These are phyloP conservation scores for Cladophialophora exuberans DNA, from an alignment of 2,329 filamentous ascomycete species.

Conservation along the genomic window DNA sequence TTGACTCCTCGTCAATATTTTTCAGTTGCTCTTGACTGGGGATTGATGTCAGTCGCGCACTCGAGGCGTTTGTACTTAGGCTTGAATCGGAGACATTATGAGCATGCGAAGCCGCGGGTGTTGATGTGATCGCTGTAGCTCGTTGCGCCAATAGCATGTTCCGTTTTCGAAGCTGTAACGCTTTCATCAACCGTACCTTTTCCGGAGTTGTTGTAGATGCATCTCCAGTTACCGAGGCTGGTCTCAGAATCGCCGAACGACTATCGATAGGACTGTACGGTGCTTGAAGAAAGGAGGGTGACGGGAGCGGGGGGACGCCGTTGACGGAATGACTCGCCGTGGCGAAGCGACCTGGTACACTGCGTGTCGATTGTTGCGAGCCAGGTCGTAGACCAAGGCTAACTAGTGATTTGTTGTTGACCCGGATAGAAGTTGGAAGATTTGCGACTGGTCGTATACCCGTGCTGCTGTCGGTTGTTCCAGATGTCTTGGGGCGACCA, in stretches of 20 bases:
- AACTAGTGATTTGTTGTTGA: slow-evolving; percentile 52
- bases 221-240: slow-evolving; percentile 27
- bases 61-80: slow-evolving; percentile 12
- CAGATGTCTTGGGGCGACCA: slow-evolving; percentile 63
- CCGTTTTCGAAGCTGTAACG: slow-evolving; percentile 84
- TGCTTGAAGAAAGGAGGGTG: slow-evolving; percentile 22
- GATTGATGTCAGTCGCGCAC: slow-evolving; percentile 14
- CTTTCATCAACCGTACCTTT: slow-evolving; percentile 91
- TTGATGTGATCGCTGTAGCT: slow-evolving; percentile 15
- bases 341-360: slow-evolving; percentile 41
- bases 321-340: slow-evolving; percentile 21
- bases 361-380: slow-evolving; percentile 51
- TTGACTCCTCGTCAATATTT: slow-evolving; percentile 28
- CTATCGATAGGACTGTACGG: slow-evolving; percentile 24
- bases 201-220: slow-evolving; percentile 70
- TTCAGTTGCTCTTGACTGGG: slow-evolving; percentile 25
- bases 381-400: slow-evolving; percentile 43
- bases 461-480: slow-evolving; percentile 47
- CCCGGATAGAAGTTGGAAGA: slow-evolving; percentile 78
- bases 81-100: slow-evolving; percentile 20
- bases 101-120: slow-evolving; percentile 6
- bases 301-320: slow-evolving; percentile 29
- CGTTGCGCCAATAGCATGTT: slow-evolving; percentile 57
- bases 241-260: slow-evolving; percentile 19
- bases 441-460: slow-evolving; percentile 72